Percentiles rank a stretch among this genome's conserved stretches.
These are phyloP conservation scores for Ochromonadaceae sp. DNA, from an alignment of 352 stramenopile species.

Conservation along the genomic window DNA sequence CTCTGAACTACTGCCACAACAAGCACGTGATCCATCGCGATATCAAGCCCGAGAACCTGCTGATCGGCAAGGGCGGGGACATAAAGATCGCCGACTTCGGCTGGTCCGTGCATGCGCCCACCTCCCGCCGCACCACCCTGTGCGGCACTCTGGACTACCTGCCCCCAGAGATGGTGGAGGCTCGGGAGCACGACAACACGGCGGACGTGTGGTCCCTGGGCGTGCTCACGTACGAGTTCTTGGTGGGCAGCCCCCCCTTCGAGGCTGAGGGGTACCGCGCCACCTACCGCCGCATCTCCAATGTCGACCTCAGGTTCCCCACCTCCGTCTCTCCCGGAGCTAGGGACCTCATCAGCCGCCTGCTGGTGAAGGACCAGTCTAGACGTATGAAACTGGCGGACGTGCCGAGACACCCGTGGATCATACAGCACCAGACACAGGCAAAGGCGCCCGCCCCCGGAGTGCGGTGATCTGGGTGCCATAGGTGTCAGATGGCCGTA, in stretches of 20 bases:
- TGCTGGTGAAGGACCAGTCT: constrained; percentile 84
- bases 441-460: too few relatives aligned
- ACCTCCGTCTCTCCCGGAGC: constrained; percentile 62
- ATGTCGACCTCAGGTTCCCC: constrained; percentile 89
- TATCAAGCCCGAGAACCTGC: constrained; percentile 98
- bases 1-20: constrained; percentile 91
- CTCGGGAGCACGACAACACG: constrained; percentile 75
- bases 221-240: constrained; percentile 96
- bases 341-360: constrained; percentile 75
- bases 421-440: constrained; percentile 46
- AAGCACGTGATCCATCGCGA: constrained; percentile 99
- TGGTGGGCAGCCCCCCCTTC: constrained; percentile 92
- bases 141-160: constrained; percentile 98
- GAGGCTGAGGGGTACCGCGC: constrained; percentile 85
- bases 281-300: constrained; percentile 91
- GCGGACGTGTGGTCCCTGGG: constrained; percentile 98
- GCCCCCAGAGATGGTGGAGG: constrained; percentile 96
- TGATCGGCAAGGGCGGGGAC: constrained; percentile 80
- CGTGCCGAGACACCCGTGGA: constrained; percentile 85
- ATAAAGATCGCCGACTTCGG: constrained; percentile 99
- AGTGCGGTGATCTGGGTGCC: too few relatives aligned
- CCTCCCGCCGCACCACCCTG: constrained; percentile 84
- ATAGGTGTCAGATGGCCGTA: too few relatives aligned
- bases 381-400: constrained; percentile 74
- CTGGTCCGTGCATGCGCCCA: constrained; percentile 96